Conservation (phyloP, 1,284 basidiomycete species). For the Golubevia sp. region DNA sequence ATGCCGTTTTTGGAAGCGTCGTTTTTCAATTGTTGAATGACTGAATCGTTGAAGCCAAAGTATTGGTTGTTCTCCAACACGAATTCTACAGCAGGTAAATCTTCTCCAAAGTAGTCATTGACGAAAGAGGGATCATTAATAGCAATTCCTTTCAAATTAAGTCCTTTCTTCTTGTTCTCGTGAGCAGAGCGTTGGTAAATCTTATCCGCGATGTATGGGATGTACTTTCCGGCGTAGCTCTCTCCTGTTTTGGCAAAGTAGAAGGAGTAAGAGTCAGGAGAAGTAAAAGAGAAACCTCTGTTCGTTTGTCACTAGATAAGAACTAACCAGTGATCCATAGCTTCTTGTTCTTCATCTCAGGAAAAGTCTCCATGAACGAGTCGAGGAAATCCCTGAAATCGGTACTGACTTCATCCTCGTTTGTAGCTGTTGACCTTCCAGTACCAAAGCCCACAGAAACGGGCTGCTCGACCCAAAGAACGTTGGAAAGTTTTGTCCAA, state of each 20-base stretch:
- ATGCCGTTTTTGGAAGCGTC: slow-evolving; percentile 35
- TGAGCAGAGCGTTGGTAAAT: slow-evolving; percentile 29
- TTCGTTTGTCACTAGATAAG: background rate
- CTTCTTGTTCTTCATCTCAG: slow-evolving; percentile 25
- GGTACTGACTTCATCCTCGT: slow-evolving; percentile 56
- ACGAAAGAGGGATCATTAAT: slow-evolving; percentile 53
- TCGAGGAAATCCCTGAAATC: slow-evolving; percentile 57
- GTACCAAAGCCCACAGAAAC: slow-evolving; percentile 80
- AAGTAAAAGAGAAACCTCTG: background rate
- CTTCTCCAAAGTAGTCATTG: slow-evolving; percentile 21
- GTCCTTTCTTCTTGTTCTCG: slow-evolving; percentile 20
- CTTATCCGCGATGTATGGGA: slow-evolving; percentile 76
- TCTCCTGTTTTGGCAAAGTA: slow-evolving; percentile 69
- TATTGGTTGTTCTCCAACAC: slow-evolving; percentile 12
- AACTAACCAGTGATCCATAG: slow-evolving; percentile 40
- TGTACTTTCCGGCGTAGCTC: slow-evolving; percentile 98
- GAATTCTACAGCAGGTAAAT: slow-evolving; percentile 33
- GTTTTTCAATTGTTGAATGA: slow-evolving; percentile 19
- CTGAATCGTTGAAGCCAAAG: slow-evolving; percentile 16
- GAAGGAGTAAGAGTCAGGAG: background rate
- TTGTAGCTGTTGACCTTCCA: slow-evolving; percentile 70
- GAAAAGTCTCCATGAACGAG: slow-evolving; percentile 39
- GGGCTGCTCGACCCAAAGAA: slow-evolving; percentile 83
- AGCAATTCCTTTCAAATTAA: slow-evolving; percentile 50
- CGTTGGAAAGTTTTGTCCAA: slow-evolving; percentile 79